Percentiles rank a stretch among this genome's conserved stretches.
These are phyloP conservation scores for Pelagophyceae sp. DNA, from an alignment of 352 stramenopile genomes.

Conservation along the genomic window DNA sequence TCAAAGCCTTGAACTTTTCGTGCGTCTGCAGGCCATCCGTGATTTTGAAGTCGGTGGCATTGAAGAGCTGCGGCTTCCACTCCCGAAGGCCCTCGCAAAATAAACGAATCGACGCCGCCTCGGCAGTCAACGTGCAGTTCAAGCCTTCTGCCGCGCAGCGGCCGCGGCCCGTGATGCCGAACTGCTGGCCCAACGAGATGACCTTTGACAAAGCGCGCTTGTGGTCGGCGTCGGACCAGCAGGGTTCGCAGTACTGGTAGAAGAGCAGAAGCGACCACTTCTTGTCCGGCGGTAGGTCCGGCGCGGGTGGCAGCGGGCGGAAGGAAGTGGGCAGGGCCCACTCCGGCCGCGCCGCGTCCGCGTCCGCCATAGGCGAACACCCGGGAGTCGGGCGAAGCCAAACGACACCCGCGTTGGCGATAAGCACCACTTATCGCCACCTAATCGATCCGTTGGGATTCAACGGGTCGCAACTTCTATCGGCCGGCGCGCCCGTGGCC, in stretches of 20 bases:
- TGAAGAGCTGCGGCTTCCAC: constrained; percentile 49
- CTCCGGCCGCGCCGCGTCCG: too few relatives aligned
- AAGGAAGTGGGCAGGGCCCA: neutral
- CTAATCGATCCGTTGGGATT: too few relatives aligned
- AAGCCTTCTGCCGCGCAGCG: constrained; percentile 53
- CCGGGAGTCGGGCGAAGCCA: too few relatives aligned
- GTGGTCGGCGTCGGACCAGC: constrained; percentile 47
- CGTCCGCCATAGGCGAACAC: too few relatives aligned
- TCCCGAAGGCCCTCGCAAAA: constrained; percentile 33
- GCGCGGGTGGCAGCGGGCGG: neutral
- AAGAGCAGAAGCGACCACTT: neutral
- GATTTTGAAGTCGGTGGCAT: constrained; percentile 59
- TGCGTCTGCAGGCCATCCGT: constrained; percentile 50
- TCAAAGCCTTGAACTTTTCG: constrained; percentile 40
- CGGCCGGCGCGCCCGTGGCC: too few relatives aligned
- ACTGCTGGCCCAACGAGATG: neutral
- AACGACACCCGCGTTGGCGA: too few relatives aligned
- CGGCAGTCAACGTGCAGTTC: constrained; percentile 58
- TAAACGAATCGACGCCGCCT: neutral
- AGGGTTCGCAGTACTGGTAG: constrained; percentile 49
- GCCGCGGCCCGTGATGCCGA: constrained; percentile 51
- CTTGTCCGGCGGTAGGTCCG: neutral
- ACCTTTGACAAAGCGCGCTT: constrained; percentile 37
- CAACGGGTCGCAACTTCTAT: too few relatives aligned
- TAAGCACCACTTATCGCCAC: too few relatives aligned